A percentile compares a stretch with the other conserved stretches of the same genome.
phyloP scores from a whole-genome alignment of 345 rosid species.

The Psidium friedrichsthalianum region DNA sequence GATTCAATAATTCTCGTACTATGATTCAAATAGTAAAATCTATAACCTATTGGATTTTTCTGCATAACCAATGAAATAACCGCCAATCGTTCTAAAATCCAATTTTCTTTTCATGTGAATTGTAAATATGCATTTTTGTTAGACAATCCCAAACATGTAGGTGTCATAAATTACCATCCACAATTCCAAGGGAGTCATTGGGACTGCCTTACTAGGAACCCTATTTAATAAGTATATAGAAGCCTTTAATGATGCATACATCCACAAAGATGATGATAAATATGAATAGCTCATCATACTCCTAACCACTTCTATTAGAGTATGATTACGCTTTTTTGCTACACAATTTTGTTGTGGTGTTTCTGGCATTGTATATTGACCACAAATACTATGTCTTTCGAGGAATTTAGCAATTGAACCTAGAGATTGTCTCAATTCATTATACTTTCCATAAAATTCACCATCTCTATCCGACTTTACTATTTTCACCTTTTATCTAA shows the following conservation, averaged over 20 bases:
- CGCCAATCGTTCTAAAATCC: too few species aligned
- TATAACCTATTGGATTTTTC: too few species aligned
- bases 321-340: neutral
- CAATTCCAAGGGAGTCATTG: neutral
- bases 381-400: neutral
- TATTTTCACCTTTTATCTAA: conserved; percentile 6
- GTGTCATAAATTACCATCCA: neutral
- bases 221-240: neutral
- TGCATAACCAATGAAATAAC: neutral
- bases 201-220: neutral
- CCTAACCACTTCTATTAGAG: neutral
- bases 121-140: too few species aligned
- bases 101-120: too few species aligned
- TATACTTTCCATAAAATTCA: neutral
- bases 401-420: neutral
- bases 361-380: neutral
- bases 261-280: neutral
- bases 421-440: neutral
- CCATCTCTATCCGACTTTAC: neutral
- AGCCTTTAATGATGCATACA: neutral
- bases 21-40: neutral
- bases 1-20: neutral
- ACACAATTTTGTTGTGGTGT: neutral
- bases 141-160: too few species aligned
- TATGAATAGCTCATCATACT: neutral